A percentile compares a stretch with the other conserved stretches of the same genome.
phyloP scores from a whole-genome alignment of 2,329 filamentous ascomycete genomes.

The Trichophaea hybrida region DNA sequence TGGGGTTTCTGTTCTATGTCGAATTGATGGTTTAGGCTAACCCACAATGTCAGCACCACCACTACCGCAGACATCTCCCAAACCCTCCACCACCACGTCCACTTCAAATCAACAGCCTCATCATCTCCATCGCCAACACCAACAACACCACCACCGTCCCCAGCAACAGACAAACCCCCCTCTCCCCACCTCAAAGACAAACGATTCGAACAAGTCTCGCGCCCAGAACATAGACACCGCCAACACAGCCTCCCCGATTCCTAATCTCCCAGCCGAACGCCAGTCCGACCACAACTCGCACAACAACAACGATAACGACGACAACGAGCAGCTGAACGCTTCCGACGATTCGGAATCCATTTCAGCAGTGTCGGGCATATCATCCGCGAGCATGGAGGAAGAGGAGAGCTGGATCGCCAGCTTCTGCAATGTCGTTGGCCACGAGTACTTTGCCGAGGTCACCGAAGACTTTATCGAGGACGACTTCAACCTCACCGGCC shows the following conservation, averaged over 20 bases:
- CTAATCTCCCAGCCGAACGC: conserved; percentile 6
- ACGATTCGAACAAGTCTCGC: background rate
- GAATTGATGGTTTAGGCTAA: too few relatives aligned
- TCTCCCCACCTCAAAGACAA: background rate
- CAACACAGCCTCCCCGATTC: background rate
- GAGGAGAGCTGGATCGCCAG: conserved; percentile 92
- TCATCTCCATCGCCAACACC: background rate
- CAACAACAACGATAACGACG: conserved; percentile 9
- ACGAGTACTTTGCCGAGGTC: conserved; percentile 98
- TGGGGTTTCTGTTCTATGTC: too few relatives aligned
- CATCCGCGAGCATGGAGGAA: conserved; percentile 24
- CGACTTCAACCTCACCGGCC: conserved; percentile 95
- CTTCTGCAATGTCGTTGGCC: conserved; percentile 86
- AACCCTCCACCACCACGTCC: background rate
- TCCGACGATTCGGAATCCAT: conserved; percentile 25
- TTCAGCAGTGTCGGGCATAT: conserved; percentile 19
- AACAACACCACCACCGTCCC: background rate
- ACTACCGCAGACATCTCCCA: background rate
- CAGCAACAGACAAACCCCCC: background rate
- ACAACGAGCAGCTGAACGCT: conserved; percentile 5
- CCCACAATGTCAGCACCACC: background rate
- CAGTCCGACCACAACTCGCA: conserved; percentile 4
- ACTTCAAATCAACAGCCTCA: background rate
- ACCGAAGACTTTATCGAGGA: conserved; percentile 99
- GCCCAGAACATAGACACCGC: background rate